Evolutionary conservation across 2,329 filamentous ascomycete species (phyloP), one percentile per base, ranked within the genome.

Genomic region (Fusarium ambrosium): DNA sequence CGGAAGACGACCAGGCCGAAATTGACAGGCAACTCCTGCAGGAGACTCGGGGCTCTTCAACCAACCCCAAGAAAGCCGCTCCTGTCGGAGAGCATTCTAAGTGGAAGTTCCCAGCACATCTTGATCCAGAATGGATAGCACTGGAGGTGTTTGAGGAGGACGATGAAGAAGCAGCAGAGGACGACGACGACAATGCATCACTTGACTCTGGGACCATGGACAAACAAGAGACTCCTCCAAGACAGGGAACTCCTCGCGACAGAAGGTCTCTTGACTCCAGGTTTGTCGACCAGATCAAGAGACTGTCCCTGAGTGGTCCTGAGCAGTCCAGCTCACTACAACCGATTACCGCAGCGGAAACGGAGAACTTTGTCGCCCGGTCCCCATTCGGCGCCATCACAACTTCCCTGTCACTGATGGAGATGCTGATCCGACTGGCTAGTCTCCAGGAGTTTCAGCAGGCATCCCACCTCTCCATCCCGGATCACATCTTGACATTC

Each of bases 401-500:
- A 2, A 88, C 84, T 76, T 92, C 87, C 74, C 84, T 88, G 73
- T 98, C 95, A 2, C 89, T 98, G 10, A 89, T 98, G 64, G 95
- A 98, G 82, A 97, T 96, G 87, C 87, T 98, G 36, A 90, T 98
- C 56, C 94, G 96, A 48, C 89, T 98, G 56, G 92, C 93, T 6
- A 94, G 95, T 24, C 89, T 98, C 16, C 95, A 98, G 80, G 95
- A 98, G 85, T 97, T 97, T 82, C 94, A 97, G 80, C 95, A 98
- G 86, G 89, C 91, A 45, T 95, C 94, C 0, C 95, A 98, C 78
- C 89, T 98, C n/a, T 90, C 94, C 8, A 97, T 97, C 71, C 94
- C 94, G 1, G 95, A 98, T 80, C 94, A 98, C 77, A 90, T 98
- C 3, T 87, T 98, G 45, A 95, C 93, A 62, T 97, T 97, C 85